Evolutionary conservation across 257 asterid species (phyloP), one percentile per base, ranked within the genome.

Genomic region (Rauvolfia tetraphylla): DNA sequence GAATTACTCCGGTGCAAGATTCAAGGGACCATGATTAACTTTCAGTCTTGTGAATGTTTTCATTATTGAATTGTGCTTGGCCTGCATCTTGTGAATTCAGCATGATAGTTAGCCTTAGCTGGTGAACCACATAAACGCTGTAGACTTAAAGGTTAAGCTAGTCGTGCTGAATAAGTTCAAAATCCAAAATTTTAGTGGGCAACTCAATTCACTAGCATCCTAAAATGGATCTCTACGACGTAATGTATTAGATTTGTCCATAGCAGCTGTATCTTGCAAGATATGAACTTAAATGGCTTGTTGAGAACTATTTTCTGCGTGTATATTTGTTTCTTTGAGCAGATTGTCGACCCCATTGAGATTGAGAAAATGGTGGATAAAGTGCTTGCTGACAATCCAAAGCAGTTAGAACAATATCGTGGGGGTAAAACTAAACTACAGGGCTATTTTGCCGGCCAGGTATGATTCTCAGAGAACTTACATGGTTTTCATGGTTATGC

Each of bases 361-460:
- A 91, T 95, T 39, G 98, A 90, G 89, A 92, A 90, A 86, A 88
- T 95, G 85, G 96, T 95, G 75, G 97, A 95, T 82, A 90, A 81
- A 82, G 92, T 93, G 76, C 84, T 95, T 33, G 92, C 90, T 34
- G 90, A 81, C 54, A 95, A 87, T 80, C 98, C 95, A 12, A 91
- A 88, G 84, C 98, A 92, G 85, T 81, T 95, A 78, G 93, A 87
- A 78, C 97, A 95, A 77, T 95, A 93, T 77, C 89, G 93, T 36
- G 90, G 91, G 58, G 99, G 99, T 69, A 95, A 89, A 87, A 93
- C 97, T 53, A 95, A 89, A 90, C 86, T 95, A n/a, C 93, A 91
- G 83, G 98, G 98, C 63, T 95, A 42, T 84, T 95, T 95, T 74
- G 99, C 98, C 78, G 99, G 99, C 83, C 98, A 95, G 96, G 98